These are phyloP conservation scores for Sphaerobolus stellatus DNA, from an alignment of 1,284 basidiomycete genomes.

Conservation along the genomic window DNA sequence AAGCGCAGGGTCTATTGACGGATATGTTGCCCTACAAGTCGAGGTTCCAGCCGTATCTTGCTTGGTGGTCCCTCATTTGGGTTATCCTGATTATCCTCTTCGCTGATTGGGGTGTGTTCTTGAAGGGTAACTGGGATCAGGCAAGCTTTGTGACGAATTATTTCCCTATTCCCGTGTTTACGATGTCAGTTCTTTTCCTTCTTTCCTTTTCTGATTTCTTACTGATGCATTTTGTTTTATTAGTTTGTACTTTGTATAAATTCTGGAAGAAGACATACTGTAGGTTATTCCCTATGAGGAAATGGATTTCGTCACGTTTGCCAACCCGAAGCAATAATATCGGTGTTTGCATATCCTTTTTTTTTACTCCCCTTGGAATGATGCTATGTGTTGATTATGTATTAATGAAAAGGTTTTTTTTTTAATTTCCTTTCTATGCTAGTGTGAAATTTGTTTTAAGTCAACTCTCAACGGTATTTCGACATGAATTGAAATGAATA, in stretches of 20 bases:
- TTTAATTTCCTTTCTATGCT: too few species aligned
- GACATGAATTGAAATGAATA: too few species aligned
- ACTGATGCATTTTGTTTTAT: background rate
- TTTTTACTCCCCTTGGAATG: too few species aligned
- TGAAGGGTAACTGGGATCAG: conserved; percentile 7
- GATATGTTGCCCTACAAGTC: conserved; percentile 68
- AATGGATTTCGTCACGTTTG: conserved; percentile 12
- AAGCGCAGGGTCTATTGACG: conserved; percentile 63
- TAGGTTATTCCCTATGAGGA: background rate
- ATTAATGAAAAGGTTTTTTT: too few species aligned
- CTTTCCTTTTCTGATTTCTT: background rate
- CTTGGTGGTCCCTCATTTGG: conserved; percentile 49
- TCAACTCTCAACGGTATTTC: too few species aligned
- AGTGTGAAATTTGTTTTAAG: too few species aligned
- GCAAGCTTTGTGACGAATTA: conserved; percentile 10
- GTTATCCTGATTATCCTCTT: conserved; percentile 8
- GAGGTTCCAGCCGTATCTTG: conserved; percentile 62
- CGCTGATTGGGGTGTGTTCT: conserved; percentile 9
- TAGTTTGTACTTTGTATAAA: conserved; percentile 11
- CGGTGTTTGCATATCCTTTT: too few species aligned
- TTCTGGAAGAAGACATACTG: conserved; percentile 3
- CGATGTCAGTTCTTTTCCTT: conserved; percentile 1
- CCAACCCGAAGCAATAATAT: background rate
- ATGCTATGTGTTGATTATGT: too few species aligned
- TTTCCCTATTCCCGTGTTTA: conserved; percentile 8